These are phyloP conservation scores for Castanea sativa DNA, from an alignment of 306 rosid species.

Conservation along the genomic window DNA sequence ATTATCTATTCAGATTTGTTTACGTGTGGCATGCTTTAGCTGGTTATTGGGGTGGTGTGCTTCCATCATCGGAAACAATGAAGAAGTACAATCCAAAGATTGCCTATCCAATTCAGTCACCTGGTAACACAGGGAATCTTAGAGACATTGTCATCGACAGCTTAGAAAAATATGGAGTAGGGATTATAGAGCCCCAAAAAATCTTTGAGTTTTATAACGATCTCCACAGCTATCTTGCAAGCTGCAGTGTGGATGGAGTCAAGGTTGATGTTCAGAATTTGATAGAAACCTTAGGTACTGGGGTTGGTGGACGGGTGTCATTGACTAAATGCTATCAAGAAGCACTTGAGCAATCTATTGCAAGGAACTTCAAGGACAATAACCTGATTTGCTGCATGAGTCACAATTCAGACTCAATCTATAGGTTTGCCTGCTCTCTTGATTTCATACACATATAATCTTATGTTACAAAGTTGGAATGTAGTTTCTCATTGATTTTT, in stretches of 20 bases:
- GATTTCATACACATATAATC: neutral
- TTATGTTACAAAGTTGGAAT: neutral
- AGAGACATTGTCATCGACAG: conserved; percentile 47
- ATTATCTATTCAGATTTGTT: conserved; percentile 42
- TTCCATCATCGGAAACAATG: conserved; percentile 54
- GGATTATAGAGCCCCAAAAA: conserved; percentile 50
- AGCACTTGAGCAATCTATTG: conserved; percentile 61
- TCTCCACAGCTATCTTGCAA: conserved; percentile 61
- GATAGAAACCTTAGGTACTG: conserved; percentile 64
- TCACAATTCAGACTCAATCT: conserved; percentile 60
- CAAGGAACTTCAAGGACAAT: conserved; percentile 48
- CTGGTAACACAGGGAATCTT: conserved; percentile 48
- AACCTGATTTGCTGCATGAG: conserved; percentile 66
- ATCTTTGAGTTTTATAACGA: conserved; percentile 55
- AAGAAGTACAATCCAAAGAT: conserved; percentile 57
- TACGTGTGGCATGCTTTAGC: conserved; percentile 75
- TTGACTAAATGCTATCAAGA: conserved; percentile 52
- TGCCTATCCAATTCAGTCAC: conserved; percentile 55
- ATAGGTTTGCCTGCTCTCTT: conserved; percentile 43
- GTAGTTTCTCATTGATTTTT: conserved; percentile 1
- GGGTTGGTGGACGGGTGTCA: conserved; percentile 62
- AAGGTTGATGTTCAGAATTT: conserved; percentile 72
- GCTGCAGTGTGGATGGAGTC: conserved; percentile 66
- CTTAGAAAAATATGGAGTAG: conserved; percentile 75
- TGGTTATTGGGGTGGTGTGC: conserved; percentile 83